Conservation (phyloP, 176 grass and related monocot species). For the Panicum miliaceum region DNA sequence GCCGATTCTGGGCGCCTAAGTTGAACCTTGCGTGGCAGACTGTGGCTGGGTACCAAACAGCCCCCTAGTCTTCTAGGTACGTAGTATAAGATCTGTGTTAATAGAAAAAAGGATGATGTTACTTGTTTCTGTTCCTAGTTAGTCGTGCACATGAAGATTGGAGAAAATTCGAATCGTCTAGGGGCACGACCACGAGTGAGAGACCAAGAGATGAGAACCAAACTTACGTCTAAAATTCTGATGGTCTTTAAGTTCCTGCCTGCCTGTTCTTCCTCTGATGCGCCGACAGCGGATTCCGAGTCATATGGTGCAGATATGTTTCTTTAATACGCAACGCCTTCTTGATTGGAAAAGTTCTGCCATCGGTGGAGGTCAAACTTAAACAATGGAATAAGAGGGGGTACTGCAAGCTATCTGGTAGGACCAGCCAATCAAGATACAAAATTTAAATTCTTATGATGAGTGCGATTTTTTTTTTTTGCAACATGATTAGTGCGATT, state of each 20-base stretch:
- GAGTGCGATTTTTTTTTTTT: conserved; percentile 24
- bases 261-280: background rate
- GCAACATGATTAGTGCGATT: conserved; percentile 23
- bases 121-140: background rate
- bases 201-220: background rate
- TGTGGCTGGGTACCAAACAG: too few relatives aligned
- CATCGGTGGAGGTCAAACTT: conserved; percentile 33
- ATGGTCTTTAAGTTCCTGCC: background rate
- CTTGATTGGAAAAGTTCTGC: conserved; percentile 14
- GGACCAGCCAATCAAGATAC: conserved; percentile 23
- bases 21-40: too few relatives aligned
- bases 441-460: background rate
- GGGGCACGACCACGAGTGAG: background rate
- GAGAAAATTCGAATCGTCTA: background rate
- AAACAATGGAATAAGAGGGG: background rate
- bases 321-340: conserved; percentile 41
- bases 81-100: background rate
- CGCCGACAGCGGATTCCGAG: conserved; percentile 11
- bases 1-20: too few relatives aligned
- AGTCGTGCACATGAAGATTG: background rate
- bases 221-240: conserved; percentile 29
- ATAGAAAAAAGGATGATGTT: background rate
- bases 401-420: conserved; percentile 30
- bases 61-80: background rate
- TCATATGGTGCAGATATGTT: conserved; percentile 31